Evolutionary conservation across 1,139 yeast genomes (phyloP), one percentile per base, ranked within the genome.

Genomic region (Kodamaea sp.): DNA sequence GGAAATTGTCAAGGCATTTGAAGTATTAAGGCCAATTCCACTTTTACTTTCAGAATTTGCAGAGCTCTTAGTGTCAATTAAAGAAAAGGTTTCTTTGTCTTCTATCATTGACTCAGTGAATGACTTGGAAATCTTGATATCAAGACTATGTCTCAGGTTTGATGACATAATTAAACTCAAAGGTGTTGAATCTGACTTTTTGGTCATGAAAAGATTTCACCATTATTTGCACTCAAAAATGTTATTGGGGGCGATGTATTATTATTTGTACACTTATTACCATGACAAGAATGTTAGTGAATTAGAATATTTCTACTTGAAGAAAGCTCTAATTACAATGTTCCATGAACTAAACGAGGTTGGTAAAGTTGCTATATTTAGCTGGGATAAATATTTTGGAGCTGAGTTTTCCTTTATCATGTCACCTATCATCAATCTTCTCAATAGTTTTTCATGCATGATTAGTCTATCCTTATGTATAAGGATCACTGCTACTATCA

Each of bases 181-280:
- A 13, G 20, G 9, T 5, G n/a, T 13, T 8, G 34, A 34, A 9
- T 8, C 29, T 1, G 38, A 37, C 5, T 22, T 32, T 3, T 27
- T 37, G 15, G 13, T 28, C 7, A 28, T 39, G 2, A 33, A 32
- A 26, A 37, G 33, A 13, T 20, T 39, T 15, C 23, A 28, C 20
- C 13, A 27, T 7, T 41, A 42, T 26, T 27, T 49, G 13, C 32
- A 45, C 20, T 34, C 47, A 3, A 54, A 56, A 31, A 25, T 48
- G 10, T 42, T 50, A 16, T 37, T 57, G 11, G 37, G 47, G 1
- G 52, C 54, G 28, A 39, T 61, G 14, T 54, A 57, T 31, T 55
- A 48, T 33, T 51, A 51, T 29, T 43, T 60, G 12, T 55, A 51
- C 37, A 42, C 62, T 24, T 51, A 60, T 31, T 59, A 50, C 36